A percentile compares a stretch with the other conserved stretches of the same genome.
Conservation (phyloP, 2,329 filamentous ascomycete species). For the Blastomyces emzantsi region DNA sequence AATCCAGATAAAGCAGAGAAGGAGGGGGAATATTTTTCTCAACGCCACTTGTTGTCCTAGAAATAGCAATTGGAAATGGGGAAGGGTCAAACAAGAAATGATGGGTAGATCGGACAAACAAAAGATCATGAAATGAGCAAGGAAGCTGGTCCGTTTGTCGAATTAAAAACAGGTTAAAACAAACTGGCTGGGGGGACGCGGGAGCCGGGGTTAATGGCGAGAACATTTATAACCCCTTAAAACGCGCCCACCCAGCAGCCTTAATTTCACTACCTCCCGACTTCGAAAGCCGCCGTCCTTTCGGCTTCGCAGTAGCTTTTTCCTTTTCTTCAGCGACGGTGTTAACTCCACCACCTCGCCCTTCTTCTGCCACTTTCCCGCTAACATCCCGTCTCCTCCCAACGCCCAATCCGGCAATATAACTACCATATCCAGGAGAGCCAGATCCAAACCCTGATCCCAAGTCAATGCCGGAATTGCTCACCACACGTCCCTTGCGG, state of each 20-base stretch:
- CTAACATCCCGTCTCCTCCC: constrained; percentile 41
- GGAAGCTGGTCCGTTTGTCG: background rate
- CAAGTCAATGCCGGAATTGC: constrained; percentile 35
- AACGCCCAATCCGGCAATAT: constrained; percentile 37
- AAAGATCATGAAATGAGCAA: background rate
- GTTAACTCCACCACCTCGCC: constrained; percentile 26
- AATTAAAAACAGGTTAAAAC: background rate
- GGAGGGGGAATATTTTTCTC: background rate
- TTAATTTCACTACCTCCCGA: constrained; percentile 20
- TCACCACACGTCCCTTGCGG: constrained; percentile 37
- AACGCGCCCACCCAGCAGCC: constrained; percentile 40
- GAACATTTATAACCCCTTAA: constrained; percentile 33
- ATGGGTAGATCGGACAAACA: background rate
- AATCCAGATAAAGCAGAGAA: background rate
- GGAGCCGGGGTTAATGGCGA: background rate
- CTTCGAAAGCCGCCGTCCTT: constrained; percentile 12
- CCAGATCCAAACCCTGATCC: constrained; percentile 22
- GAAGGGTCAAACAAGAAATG: background rate
- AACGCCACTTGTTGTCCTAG: background rate
- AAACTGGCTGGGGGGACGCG: no score
- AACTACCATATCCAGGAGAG: constrained; percentile 32
- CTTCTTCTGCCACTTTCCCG: constrained; percentile 41
- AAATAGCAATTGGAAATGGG: background rate
- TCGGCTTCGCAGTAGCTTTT: constrained; percentile 13
- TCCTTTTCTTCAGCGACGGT: constrained; percentile 12